Percentiles rank a stretch among this genome's conserved stretches.
Conservation (phyloP, 495 filamentous ascomycete species). For the Immersiella caudata region DNA sequence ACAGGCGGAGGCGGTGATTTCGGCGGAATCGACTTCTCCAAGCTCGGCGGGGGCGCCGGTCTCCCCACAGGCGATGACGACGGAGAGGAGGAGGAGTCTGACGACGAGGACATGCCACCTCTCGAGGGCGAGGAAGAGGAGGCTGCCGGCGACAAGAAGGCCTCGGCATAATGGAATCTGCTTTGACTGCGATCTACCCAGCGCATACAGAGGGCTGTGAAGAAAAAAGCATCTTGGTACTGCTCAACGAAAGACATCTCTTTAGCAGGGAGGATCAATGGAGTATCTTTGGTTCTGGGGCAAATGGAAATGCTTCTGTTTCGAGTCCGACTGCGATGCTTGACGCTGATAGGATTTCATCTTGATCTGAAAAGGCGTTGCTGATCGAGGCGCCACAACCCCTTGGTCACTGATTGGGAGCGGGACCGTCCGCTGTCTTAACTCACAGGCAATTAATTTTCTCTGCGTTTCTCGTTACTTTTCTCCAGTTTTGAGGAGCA, state of each 20-base stretch:
- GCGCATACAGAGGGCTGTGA: slow-evolving; percentile 2
- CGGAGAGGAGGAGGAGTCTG: slow-evolving; percentile 61
- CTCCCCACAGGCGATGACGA: slow-evolving; percentile 57
- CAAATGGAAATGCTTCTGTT: neutral
- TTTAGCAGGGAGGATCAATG: slow-evolving; percentile 9
- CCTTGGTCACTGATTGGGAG: neutral
- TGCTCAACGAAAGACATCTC: neutral
- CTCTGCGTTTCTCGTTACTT: neutral
- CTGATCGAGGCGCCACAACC: slow-evolving; percentile 10
- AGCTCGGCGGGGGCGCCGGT: slow-evolving; percentile 70
- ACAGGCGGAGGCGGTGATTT: slow-evolving; percentile 60
- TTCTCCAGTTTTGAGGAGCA: neutral
- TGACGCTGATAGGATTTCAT: neutral
- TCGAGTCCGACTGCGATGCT: slow-evolving; percentile 2
- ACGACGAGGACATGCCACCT: slow-evolving; percentile 44
- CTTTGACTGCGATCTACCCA: slow-evolving; percentile 1
- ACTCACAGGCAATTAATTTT: slow-evolving; percentile 17
- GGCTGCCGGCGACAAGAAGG: slow-evolving; percentile 42
- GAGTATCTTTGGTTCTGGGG: slow-evolving; percentile 4
- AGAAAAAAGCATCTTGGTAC: slow-evolving; percentile 5
- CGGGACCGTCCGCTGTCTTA: neutral
- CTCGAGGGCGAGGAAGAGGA: slow-evolving; percentile 51
- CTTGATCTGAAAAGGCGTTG: neutral
- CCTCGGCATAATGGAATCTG: slow-evolving; percentile 16
- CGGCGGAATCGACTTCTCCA: slow-evolving; percentile 84